Conservation (phyloP, 2,329 filamentous ascomycete genomes). For the Colletotrichum sidae region DNA sequence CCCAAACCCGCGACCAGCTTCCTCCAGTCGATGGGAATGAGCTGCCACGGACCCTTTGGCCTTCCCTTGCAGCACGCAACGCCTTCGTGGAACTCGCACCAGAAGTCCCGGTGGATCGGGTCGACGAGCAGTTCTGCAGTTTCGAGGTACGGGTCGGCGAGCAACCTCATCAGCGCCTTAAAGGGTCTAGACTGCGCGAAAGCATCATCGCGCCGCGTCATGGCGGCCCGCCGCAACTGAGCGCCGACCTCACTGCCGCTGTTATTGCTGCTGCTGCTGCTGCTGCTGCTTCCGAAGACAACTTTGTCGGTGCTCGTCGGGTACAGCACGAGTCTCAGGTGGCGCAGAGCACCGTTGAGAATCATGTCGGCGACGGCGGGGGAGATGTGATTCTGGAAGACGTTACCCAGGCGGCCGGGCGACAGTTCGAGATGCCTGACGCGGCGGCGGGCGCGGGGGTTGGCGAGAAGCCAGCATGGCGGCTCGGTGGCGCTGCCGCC, state of each 20-base stretch:
- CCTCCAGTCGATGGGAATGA: conserved; percentile 47
- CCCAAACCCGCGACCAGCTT: conserved; percentile 41
- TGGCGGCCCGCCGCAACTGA: conserved; percentile 18
- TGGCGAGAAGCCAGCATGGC: conserved; percentile 30
- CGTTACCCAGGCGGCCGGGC: conserved; percentile 39
- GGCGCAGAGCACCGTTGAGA: conserved; percentile 40
- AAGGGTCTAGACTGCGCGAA: conserved; percentile 35
- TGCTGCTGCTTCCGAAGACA: not conserved
- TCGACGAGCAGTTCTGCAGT: conserved; percentile 52
- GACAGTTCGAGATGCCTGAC: conserved; percentile 39
- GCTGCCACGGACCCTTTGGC: conserved; percentile 33
- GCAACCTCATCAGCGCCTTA: conserved; percentile 51
- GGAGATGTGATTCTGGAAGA: conserved; percentile 34
- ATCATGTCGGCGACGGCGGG: conserved; percentile 43
- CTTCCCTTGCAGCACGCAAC: conserved; percentile 34
- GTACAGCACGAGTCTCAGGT: conserved; percentile 40
- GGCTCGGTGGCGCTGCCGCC: not conserved
- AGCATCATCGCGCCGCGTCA: conserved; percentile 31
- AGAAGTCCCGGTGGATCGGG: conserved; percentile 49
- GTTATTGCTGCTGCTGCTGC: too few relatives aligned
- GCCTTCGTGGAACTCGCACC: conserved; percentile 56
- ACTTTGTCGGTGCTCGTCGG: conserved; percentile 26
- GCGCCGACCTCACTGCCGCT: conserved; percentile 29
- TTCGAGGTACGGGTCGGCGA: conserved; percentile 59
- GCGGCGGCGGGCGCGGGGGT: conserved; percentile 36